Evolutionary conservation across 2,329 filamentous ascomycete genomes (phyloP).

Genomic region (Ceratocystiopsis sp.): DNA sequence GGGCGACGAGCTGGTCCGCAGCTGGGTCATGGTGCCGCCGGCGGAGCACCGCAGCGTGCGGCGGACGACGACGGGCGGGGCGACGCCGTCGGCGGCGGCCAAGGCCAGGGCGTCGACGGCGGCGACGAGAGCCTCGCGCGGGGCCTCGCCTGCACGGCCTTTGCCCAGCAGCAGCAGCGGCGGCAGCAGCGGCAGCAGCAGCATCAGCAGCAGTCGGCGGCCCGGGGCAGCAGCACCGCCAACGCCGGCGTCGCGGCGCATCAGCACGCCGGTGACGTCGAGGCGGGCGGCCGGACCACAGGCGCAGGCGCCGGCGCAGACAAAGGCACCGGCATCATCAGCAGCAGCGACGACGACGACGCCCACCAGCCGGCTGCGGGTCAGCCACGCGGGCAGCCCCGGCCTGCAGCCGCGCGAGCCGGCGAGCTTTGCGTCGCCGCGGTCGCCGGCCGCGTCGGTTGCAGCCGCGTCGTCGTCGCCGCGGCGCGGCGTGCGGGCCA

Average conservation of each 20-base stretch:
- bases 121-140: too few relatives aligned
- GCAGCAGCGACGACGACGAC: not conserved
- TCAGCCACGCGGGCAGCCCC: constrained; percentile 29
- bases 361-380: constrained; percentile 9
- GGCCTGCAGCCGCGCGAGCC: constrained; percentile 22
- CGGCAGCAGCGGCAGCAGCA: too few relatives aligned
- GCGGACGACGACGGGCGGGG: too few relatives aligned
- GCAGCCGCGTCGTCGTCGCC: constrained; percentile 30
- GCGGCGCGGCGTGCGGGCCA: not conserved
- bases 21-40: constrained; percentile 53
- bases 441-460: constrained; percentile 16
- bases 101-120: too few relatives aligned
- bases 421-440: constrained; percentile 33
- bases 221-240: too few relatives aligned
- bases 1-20: constrained; percentile 41
- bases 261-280: too few relatives aligned
- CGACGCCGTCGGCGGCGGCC: too few relatives aligned
- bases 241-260: too few relatives aligned
- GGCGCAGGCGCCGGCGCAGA: constrained; percentile 6
- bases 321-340: not conserved
- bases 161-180: too few relatives aligned
- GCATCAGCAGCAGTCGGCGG: too few relatives aligned
- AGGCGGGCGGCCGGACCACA: too few relatives aligned
- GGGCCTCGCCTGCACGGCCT: too few relatives aligned
- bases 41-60: not conserved